Evolutionary conservation across 208 protist genomes (phyloP).

Genomic region (Trypanosoma platydactyli): DNA sequence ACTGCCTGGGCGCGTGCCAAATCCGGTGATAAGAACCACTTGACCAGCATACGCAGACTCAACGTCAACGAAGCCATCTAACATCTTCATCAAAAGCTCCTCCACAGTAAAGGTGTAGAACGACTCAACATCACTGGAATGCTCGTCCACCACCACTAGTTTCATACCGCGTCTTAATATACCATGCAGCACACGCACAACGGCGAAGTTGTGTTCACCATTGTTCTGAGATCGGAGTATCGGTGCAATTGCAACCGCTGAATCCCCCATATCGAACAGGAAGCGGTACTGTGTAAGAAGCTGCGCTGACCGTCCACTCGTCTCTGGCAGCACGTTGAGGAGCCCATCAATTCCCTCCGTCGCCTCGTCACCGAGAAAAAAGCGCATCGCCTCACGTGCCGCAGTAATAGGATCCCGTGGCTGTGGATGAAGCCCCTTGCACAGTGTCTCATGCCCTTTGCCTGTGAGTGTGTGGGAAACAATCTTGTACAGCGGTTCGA

Average conservation of each 20-base stretch:
- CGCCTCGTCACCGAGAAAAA: slow-evolving; percentile 59
- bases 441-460: slow-evolving; percentile 46
- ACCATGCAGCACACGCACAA: slow-evolving; percentile 66
- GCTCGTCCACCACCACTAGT: slow-evolving; percentile 67
- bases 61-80: slow-evolving; percentile 56
- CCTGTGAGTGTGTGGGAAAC: slow-evolving; percentile 77
- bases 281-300: slow-evolving; percentile 49
- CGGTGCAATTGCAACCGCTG: slow-evolving; percentile 53
- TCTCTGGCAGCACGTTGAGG: slow-evolving; percentile 58
- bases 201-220: slow-evolving; percentile 40
- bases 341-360: slow-evolving; percentile 62
- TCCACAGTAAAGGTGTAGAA: slow-evolving; percentile 49
- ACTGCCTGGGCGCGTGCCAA: slow-evolving; percentile 47
- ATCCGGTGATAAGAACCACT: slow-evolving; percentile 59
- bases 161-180: slow-evolving; percentile 33
- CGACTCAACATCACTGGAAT: slow-evolving; percentile 64
- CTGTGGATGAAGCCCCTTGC: slow-evolving; percentile 39
- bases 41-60: slow-evolving; percentile 56
- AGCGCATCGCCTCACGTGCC: slow-evolving; percentile 62
- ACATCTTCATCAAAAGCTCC: slow-evolving; percentile 46
- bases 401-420: slow-evolving; percentile 66
- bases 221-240: slow-evolving; percentile 53
- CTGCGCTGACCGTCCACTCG: slow-evolving; percentile 36
- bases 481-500: slow-evolving; percentile 99
- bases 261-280: slow-evolving; percentile 11